These are phyloP conservation scores for Rauvolfia tetraphylla DNA, from an alignment of 257 asterid species.

Conservation along the genomic window DNA sequence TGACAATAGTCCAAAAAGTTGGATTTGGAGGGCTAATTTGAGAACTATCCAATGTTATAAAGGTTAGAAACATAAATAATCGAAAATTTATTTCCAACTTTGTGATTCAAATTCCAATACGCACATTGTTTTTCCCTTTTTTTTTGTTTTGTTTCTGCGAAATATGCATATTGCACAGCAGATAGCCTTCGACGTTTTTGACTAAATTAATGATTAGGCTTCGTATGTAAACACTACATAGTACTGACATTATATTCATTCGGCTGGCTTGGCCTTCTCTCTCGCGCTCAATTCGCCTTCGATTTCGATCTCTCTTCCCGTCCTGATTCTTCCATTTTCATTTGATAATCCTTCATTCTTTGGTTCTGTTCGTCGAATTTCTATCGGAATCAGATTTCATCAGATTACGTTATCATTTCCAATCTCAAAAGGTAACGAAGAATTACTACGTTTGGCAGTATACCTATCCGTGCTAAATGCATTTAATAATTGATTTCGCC, in stretches of 20 bases:
- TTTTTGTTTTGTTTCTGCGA: no score
- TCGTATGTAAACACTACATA: neutral
- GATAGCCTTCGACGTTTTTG: no score
- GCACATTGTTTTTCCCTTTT: no score
- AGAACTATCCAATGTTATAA: neutral
- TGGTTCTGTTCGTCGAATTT: constrained; percentile 9
- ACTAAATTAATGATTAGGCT: neutral
- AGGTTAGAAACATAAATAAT: neutral
- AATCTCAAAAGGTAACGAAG: constrained; percentile 13
- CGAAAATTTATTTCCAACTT: neutral
- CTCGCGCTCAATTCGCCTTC: constrained; percentile 10
- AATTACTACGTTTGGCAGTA: neutral
- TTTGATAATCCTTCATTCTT: neutral
- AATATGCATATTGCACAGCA: no score
- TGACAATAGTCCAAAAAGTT: neutral
- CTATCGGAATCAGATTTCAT: constrained; percentile 1
- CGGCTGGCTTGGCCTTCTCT: constrained; percentile 2
- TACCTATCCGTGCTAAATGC: neutral
- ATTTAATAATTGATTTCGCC: neutral
- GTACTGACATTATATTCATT: neutral
- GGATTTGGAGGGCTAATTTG: neutral
- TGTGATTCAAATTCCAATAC: neutral
- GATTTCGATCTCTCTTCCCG: constrained; percentile 13
- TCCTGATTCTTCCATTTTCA: constrained; percentile 4
- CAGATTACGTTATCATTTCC: constrained; percentile 1